Evolutionary conservation across 2,329 filamentous ascomycete species (phyloP), one percentile per base, ranked within the genome.

Genomic region (Diaporthe longicolla): DNA sequence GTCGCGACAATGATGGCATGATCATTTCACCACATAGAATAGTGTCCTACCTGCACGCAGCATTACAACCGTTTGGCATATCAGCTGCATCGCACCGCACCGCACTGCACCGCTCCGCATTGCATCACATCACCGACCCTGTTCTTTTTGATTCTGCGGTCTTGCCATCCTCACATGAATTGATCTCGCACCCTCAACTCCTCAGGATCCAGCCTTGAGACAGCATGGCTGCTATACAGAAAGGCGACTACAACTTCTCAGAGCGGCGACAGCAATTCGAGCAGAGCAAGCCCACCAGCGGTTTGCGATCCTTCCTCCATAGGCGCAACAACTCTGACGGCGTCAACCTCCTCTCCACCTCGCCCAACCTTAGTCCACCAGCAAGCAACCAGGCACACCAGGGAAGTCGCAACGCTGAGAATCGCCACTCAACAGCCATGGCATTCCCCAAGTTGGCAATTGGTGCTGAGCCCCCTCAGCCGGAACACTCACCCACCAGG

Each of bases 211-310:
- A 59, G n/a, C 69, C 45, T 52, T 59, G n/a, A 71, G 50, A 55
- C 59, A 75, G 61, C 68, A 75, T 75, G 74, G 74, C 74, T 37
- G 59, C 74, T 21, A 71, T 74, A 32, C 72, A 73, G n/a, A 75
- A 74, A 21, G 73, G 66, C n/a, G 66, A 70, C 59, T 75, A 74
- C 68, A 75, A 73, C 68, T 75, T 75, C 48, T 71, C 68, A n/a
- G 74, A 75, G 48, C 65, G 71, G 29, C 71, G 74, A 54, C 74
- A 75, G 48, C 74, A 75, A 32, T 75, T 74, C 48, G 74, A 75
- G 55, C 73, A 75, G 57, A 61, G 55, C 74, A 75, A 73, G 37
- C 43, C 70, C 13, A 57, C 71, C 24, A 45, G 71, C 13, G 74
- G 74, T 7, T 43, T 71, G 71, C 61, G 71, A 63, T 74, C 74